These are phyloP conservation scores for Alternaria gansuensis DNA, from an alignment of 2,329 filamentous ascomycete genomes.

Conservation along the genomic window DNA sequence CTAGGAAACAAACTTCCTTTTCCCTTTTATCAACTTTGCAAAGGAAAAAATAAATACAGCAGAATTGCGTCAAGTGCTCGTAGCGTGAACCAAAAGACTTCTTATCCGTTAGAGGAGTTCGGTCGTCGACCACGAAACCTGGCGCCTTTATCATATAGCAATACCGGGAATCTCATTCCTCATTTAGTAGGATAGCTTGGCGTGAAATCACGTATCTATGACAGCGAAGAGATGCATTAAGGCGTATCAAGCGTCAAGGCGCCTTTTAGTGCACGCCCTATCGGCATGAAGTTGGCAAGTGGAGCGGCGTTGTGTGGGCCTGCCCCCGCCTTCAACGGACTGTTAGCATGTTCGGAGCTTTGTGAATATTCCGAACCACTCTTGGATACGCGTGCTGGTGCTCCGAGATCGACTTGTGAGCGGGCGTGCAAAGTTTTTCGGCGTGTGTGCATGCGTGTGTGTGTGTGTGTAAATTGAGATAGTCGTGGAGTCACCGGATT, in stretches of 20 bases:
- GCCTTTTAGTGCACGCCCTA: conserved; percentile 8
- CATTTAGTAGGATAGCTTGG: conserved; percentile 11
- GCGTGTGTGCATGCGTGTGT: background rate
- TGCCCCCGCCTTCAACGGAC: conserved; percentile 9
- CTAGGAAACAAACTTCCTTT: background rate
- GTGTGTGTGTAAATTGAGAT: background rate
- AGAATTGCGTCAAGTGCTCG: conserved; percentile 5
- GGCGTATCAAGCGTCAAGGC: conserved; percentile 3
- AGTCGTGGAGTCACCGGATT: background rate
- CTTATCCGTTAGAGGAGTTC: background rate
- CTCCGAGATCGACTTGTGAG: conserved; percentile 9
- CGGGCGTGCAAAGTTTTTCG: background rate
- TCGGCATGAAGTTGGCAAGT: conserved; percentile 7
- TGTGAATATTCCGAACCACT: conserved; percentile 1
- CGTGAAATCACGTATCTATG: conserved; percentile 9
- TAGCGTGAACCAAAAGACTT: conserved; percentile 1
- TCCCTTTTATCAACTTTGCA: background rate
- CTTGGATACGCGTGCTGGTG: background rate
- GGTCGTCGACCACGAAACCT: background rate
- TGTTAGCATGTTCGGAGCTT: conserved; percentile 9
- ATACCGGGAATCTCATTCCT: conserved; percentile 3
- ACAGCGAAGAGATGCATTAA: background rate
- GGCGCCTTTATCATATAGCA: background rate
- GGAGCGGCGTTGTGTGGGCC: conserved; percentile 10
- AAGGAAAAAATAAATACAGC: background rate